These are phyloP conservation scores for Erysiphe pulchra DNA, from an alignment of 2,329 filamentous ascomycete species.

Conservation along the genomic window DNA sequence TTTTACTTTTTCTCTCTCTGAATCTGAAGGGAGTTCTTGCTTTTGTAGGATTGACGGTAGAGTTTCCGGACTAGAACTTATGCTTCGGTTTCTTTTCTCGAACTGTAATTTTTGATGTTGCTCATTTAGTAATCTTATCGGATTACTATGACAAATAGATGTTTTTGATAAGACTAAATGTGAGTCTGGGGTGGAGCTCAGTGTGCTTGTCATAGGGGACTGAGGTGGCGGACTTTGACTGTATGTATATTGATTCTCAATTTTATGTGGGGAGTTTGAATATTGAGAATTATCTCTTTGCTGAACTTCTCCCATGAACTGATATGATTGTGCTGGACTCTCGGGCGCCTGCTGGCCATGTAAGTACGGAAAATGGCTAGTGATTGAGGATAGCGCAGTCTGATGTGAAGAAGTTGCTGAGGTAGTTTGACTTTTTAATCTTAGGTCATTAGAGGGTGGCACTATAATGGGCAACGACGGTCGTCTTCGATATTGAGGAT, in stretches of 20 bases:
- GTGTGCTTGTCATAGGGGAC: neutral
- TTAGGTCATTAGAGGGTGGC: constrained; percentile 15
- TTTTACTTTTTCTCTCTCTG: too few species aligned
- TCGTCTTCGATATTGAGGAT: constrained; percentile 12
- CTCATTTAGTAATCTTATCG: constrained; percentile 19
- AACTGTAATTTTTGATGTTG: constrained; percentile 20
- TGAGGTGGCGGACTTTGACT: too few species aligned
- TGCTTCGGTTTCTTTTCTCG: constrained; percentile 39
- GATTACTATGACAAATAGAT: constrained; percentile 21
- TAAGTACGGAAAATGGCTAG: constrained; percentile 13
- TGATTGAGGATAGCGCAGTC: constrained; percentile 11
- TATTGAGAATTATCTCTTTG: too few species aligned
- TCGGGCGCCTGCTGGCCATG: constrained; percentile 11
- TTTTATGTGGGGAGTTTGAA: too few species aligned
- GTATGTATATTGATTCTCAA: too few species aligned
- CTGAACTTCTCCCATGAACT: too few species aligned
- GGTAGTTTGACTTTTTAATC: constrained; percentile 17
- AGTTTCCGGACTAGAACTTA: constrained; percentile 61
- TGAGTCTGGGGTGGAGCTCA: constrained; percentile 15
- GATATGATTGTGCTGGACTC: constrained; percentile 11
- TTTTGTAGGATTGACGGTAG: constrained; percentile 18
- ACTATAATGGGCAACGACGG: constrained; percentile 19
- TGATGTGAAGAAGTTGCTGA: constrained; percentile 14
- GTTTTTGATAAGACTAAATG: constrained; percentile 18
- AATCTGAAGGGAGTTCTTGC: neutral